These are phyloP conservation scores for Colletotrichum lupini DNA, from an alignment of 2,329 filamentous ascomycete species.

Conservation along the genomic window DNA sequence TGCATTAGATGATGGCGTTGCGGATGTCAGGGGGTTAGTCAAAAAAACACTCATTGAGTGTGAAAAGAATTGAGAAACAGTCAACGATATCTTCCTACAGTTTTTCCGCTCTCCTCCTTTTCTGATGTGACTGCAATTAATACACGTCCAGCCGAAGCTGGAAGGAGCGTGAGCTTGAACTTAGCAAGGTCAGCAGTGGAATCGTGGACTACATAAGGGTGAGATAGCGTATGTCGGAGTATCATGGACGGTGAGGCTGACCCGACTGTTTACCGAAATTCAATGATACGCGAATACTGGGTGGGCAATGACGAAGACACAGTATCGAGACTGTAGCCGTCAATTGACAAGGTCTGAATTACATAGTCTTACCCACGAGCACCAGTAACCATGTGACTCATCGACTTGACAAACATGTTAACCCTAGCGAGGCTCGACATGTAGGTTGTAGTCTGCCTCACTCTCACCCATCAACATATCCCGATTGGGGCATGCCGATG, in stretches of 20 bases:
- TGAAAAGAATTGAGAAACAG: not conserved
- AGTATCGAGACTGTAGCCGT: too few species aligned
- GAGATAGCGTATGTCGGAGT: too few species aligned
- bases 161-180: not conserved
- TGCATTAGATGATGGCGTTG: not conserved
- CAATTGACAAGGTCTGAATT: too few species aligned
- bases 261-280: too few species aligned
- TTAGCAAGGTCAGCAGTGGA: too few species aligned
- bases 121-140: not conserved
- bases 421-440: not conserved
- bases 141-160: too few species aligned
- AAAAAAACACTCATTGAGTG: not conserved
- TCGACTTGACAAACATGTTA: not conserved
- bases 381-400: too few species aligned
- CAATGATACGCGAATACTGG: too few species aligned
- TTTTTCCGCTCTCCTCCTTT: not conserved
- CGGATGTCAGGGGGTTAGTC: not conserved
- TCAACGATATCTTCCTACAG: not conserved
- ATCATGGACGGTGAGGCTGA: too few species aligned
- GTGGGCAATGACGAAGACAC: too few species aligned
- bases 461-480: not conserved
- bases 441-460: not conserved
- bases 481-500: not conserved
- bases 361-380: too few species aligned
- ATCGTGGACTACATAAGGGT: too few species aligned